Base-by-base conservation (phyloP, 2,329 filamentous ascomycete genomes). In the Neospermospora avenae region DNA sequence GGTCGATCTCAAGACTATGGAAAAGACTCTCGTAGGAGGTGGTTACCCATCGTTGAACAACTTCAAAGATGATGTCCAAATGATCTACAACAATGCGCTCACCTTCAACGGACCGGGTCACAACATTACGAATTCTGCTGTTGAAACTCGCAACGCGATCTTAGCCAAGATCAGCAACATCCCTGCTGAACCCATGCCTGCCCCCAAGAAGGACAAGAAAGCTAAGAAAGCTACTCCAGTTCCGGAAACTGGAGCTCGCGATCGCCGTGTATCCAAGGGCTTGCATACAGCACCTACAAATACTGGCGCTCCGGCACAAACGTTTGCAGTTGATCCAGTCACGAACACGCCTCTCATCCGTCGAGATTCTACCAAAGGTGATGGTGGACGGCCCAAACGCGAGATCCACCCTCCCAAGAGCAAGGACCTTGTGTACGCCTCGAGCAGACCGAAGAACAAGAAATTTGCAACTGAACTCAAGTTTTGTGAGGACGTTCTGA, bases 351-450 rank as follows among this genome's bases (percentile, higher is more conserved):
- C 91, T 8, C 81, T 91, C 41, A 95, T 95, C 65, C 88, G 95
- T 57, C 89, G 93, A 20, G 91, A 96, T 69, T 96, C 91, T 1
- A 88, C 86, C 5, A 88, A 87, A 60, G 82, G 83, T 4, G 90
- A 92, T 67, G 89, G 87, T 59, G 83, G 86, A 65, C 85, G 95
- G 55, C 93, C 93, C 11, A 97, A 97, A 80, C 88, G 95, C 57
- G 91, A 93, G 14, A 96, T 98, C 58, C 91, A 96, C 69, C 90
- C 93, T 8, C 92, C 95, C 0, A 93, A 93, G 71, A 86, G 88
- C 63, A 93, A 93, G 67, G 95, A 98, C 71, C 81, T 97, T n/a
- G 89, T 93, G 7, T 98, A 97, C 72, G 84, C 87, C 18, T 83
- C 83, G 18, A 87, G 88, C 64, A 91, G 92, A 72, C 90, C 91